Evolutionary conservation across 2,329 filamentous ascomycete species (phyloP).

Genomic region (Diaporthe citrichinensis): DNA sequence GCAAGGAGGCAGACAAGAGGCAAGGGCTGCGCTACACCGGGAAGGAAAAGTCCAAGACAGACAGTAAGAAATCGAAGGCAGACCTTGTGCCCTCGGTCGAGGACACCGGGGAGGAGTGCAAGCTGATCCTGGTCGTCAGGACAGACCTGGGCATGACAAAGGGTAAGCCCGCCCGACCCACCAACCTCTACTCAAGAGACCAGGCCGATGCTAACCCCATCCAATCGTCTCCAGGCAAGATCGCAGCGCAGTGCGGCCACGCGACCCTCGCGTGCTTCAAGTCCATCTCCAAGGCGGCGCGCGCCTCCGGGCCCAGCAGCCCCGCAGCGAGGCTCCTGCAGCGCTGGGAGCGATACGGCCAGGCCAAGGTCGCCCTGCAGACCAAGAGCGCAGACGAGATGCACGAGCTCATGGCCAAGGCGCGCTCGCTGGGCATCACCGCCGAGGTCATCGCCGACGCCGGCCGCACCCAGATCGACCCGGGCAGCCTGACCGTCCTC

Average conservation of each 20-base stretch:
- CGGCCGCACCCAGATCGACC: constrained; percentile 96
- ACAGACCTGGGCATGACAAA: constrained; percentile 98
- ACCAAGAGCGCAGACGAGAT: constrained; percentile 89
- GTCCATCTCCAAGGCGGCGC: constrained; percentile 72
- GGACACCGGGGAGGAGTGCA: constrained; percentile 82
- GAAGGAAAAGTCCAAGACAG: constrained; percentile 48
- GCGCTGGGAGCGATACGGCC: constrained; percentile 88
- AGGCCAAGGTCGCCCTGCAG: constrained; percentile 95
- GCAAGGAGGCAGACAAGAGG: constrained; percentile 69
- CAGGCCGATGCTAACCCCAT: not conserved
- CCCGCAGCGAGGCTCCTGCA: constrained; percentile 75
- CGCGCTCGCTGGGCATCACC: constrained; percentile 85
- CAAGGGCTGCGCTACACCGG: constrained; percentile 64
- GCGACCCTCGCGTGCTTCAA: constrained; percentile 99
- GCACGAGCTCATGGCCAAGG: constrained; percentile 80
- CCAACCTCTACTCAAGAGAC: not conserved
- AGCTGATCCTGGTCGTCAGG: constrained; percentile 91
- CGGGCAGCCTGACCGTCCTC: constrained; percentile 91
- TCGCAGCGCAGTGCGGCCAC: constrained; percentile 94
- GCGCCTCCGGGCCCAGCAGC: constrained; percentile 61
- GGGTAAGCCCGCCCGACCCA: constrained; percentile 67
- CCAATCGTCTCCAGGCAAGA: constrained; percentile 80
- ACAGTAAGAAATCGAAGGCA: constrained; percentile 57
- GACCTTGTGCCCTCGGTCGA: constrained; percentile 48
- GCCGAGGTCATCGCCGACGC: constrained; percentile 94